Evolutionary conservation across 768 basidiomycete species (phyloP), one percentile per base, ranked within the genome.

Genomic region (Hygrophorus russula): DNA sequence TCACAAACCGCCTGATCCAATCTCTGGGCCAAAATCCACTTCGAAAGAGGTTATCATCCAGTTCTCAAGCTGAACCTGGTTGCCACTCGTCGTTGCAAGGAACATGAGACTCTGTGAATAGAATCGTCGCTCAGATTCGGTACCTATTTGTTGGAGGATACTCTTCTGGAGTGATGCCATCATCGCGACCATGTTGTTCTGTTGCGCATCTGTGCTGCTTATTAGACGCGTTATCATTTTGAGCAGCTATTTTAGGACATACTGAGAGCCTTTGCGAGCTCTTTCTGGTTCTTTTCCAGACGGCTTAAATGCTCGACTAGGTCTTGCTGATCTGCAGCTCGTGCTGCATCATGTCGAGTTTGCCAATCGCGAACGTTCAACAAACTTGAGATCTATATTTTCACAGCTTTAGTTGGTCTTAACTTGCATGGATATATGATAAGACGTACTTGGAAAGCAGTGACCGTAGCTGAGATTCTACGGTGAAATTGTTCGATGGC

Each of bases 31-130:
- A 28, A 49, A 52, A 9, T 52, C 40, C 9, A 52, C 48, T 7
- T 52, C 51, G 31, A 44, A 50, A 24, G 51, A 29, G n/a, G 51
- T 37, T 34, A 52, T 40, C 49, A 50, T 52, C 51, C 51, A 52
- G 18, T 40, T 28, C 38, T 52, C 43, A 2, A 52, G 32, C 37
- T 41, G 18, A 5, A 47, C 43, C 0, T 30, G 36, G 17, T 33
- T 40, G 29, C 51, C 51, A 29, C 51, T 52, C 20, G 36, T 19
- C 12, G 31, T 34, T 13, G 43, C 34, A 18, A 49, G 30, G 29
- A 45, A 49, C 5, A 41, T 46, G 2, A 49, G 41, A 27, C 40
- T 49, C 15, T 49, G 40, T 9, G 46, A 42, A 20, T 39, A 46
- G 45, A 53, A 51, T 6, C 33, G 18, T 36, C 45, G 44, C 34